Conservation (phyloP, 306 rosid genomes). For the Casuarina equisetifolia region DNA sequence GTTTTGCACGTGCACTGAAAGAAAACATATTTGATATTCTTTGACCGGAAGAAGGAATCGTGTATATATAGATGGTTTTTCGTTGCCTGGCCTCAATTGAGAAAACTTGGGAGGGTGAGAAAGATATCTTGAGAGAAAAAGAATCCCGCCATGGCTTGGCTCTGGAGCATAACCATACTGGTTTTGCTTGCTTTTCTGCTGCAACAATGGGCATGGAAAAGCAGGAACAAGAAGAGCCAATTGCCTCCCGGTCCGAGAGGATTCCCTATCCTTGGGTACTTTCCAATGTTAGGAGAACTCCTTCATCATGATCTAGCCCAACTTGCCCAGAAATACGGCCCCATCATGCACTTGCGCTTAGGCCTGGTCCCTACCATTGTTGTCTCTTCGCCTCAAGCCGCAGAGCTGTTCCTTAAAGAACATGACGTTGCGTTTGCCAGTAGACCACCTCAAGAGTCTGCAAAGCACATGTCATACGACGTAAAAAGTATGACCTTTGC, state of each 20-base stretch:
- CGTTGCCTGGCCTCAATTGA: neutral
- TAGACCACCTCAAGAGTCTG: conserved; percentile 44
- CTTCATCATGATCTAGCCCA: too few relatives aligned
- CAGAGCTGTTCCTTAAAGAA: conserved; percentile 63
- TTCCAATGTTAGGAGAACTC: too few relatives aligned
- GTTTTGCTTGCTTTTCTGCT: conserved; percentile 2
- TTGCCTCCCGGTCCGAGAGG: too few relatives aligned
- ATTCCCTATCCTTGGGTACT: too few relatives aligned
- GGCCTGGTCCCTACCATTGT: conserved; percentile 27
- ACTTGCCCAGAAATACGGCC: too few relatives aligned
- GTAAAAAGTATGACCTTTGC: conserved; percentile 7
- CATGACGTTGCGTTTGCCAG: conserved; percentile 60
- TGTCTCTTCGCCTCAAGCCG: conserved; percentile 70
- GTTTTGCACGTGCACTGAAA: too few relatives aligned
- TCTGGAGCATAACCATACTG: conserved; percentile 31
- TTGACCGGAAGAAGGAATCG: too few relatives aligned
- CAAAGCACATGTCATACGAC: conserved; percentile 40
- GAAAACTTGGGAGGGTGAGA: neutral
- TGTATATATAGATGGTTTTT: neutral
- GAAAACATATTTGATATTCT: too few relatives aligned
- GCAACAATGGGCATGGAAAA: too few relatives aligned
- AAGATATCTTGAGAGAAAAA: too few relatives aligned
- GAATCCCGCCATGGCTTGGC: conserved; percentile 13
- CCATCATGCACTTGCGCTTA: too few relatives aligned
- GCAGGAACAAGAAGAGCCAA: too few relatives aligned